phyloP scores from a whole-genome alignment of 176 grass and related monocot genomes.

The Phragmites australis region DNA sequence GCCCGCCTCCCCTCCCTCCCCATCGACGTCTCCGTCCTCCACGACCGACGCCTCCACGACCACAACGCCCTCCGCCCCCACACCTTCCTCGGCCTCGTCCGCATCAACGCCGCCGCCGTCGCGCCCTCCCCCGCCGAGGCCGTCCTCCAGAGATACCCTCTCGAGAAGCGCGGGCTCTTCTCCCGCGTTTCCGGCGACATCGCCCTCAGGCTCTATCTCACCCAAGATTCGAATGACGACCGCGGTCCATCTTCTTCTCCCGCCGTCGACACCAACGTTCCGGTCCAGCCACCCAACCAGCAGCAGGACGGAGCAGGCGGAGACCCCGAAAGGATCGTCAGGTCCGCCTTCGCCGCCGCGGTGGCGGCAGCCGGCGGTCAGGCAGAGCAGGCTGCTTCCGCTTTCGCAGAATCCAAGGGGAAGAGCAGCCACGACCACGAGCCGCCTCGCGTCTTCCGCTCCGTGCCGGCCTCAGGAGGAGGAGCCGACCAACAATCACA shows the following conservation, averaged over 20 bases:
- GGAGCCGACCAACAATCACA: background rate
- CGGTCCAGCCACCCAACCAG: background rate
- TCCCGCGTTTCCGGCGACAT: conserved; percentile 83
- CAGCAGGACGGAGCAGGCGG: conserved; percentile 12
- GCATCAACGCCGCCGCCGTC: conserved; percentile 56
- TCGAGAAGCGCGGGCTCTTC: conserved; percentile 73
- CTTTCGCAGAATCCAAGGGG: background rate
- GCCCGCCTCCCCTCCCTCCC: conserved; percentile 15
- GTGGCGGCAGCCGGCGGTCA: background rate
- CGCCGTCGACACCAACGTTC: background rate
- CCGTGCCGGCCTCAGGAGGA: background rate
- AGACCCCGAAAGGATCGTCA: background rate
- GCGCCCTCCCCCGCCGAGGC: conserved; percentile 35
- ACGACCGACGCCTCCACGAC: conserved; percentile 43
- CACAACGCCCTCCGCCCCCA: conserved; percentile 30
- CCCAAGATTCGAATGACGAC: background rate
- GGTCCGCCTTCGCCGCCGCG: conserved; percentile 36
- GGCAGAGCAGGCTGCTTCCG: background rate
- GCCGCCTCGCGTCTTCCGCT: conserved; percentile 40
- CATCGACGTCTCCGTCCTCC: conserved; percentile 54
- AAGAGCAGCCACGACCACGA: conserved; percentile 26
- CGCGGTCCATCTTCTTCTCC: background rate
- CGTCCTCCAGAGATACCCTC: conserved; percentile 60
- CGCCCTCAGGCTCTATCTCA: conserved; percentile 49
- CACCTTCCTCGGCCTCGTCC: conserved; percentile 70